Evolutionary conservation across 331 rosid species (phyloP), one percentile per base, ranked within the genome.

Genomic region (Acacia concinna): DNA sequence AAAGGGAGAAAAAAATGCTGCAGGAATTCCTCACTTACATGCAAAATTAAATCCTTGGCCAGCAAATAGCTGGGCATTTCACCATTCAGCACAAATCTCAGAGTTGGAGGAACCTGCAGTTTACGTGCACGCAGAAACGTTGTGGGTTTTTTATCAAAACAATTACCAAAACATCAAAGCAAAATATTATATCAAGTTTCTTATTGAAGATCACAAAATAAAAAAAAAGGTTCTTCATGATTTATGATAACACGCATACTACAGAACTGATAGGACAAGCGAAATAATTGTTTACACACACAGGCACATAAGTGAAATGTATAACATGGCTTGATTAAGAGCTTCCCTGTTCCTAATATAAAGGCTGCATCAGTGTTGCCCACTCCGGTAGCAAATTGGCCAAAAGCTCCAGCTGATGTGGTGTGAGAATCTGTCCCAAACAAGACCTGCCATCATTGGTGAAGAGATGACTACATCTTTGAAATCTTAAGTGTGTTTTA

Each of bases 351-450:
- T 60, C 98, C 98, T 72, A 94, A 46, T 57, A 94, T 87, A 81
- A 94, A 89, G 75, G 94, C 93, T 31, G 96, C 97, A 87, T 91
- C 98, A 67, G 94, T 94, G 84, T 90, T 94, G 31, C 97, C 98
- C 31, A 94, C 79, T 78, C 98, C 97, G 44, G 93, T 89, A 31
- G 98, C 90, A 85, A 94, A 94, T 79, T 94, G 98, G 44, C 98
- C 98, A 86, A 94, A 94, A 4, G 98, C 98, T 84, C 98, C 97
- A 49, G 97, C 97, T 34, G 98, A 89, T 62, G 96, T 89, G 47
- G 97, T 89, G 84, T 94, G 97, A 71, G 98, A 94, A 86, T 94
- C 98, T 30, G 98, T 94, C 62, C 98, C 98, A 35, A 94, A 82
- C 79, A 94, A 85, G 64, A 94, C 96, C 98, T 94, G 84, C 23